Evolutionary conservation across 2,329 filamentous ascomycete genomes (phyloP).

Genomic region (Aspergillus puulaauensis): DNA sequence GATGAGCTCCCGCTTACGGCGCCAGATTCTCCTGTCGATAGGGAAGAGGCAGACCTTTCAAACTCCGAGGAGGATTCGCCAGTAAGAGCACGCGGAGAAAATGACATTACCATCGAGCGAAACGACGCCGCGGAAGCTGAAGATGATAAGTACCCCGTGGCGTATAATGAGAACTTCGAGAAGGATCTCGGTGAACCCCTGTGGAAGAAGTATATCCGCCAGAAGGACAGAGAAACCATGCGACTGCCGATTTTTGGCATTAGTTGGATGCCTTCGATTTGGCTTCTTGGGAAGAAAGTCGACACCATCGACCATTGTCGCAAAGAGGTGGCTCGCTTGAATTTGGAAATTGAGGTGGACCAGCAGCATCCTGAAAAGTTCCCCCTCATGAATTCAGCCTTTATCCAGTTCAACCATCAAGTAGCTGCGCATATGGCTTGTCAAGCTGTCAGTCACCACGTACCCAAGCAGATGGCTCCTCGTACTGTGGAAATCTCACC

Average conservation of each 20-base stretch:
- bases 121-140: constrained; percentile 21
- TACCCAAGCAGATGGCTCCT: constrained; percentile 91
- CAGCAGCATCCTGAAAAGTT: constrained; percentile 83
- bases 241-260: constrained; percentile 63
- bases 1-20: constrained; percentile 40
- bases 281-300: constrained; percentile 81
- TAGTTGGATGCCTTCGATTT: constrained; percentile 75
- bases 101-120: constrained; percentile 19
- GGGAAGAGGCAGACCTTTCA: not conserved
- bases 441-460: constrained; percentile 84
- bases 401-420: constrained; percentile 98
- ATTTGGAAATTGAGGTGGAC: constrained; percentile 87
- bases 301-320: constrained; percentile 94
- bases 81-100: constrained; percentile 13
- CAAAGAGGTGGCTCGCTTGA: constrained; percentile 79
- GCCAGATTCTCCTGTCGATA: constrained; percentile 26
- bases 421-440: constrained; percentile 98
- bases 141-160: constrained; percentile 57
- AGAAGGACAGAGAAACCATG: constrained; percentile 82
- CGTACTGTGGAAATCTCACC: constrained; percentile 91
- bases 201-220: constrained; percentile 81
- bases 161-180: constrained; percentile 62
- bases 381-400: constrained; percentile 91
- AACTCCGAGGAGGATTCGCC: constrained; percentile 6
- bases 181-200: constrained; percentile 64